Evolutionary conservation across 305 asterid genomes (phyloP).

Genomic region (Euphrasia arctica): DNA sequence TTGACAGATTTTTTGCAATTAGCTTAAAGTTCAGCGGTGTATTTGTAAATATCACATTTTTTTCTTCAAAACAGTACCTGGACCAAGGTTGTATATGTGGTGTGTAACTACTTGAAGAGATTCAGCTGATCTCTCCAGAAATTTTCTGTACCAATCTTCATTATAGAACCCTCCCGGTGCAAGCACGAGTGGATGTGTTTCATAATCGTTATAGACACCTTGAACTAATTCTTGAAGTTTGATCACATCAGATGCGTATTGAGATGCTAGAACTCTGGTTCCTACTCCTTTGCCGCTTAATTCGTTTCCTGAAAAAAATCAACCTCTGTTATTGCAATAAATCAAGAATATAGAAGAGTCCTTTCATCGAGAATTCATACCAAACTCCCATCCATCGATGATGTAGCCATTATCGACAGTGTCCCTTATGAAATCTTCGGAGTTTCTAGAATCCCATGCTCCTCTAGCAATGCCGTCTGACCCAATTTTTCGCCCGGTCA

Average conservation of each 20-base stretch:
- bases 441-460: conserved; percentile 77
- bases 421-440: conserved; percentile 58
- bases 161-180: conserved; percentile 91
- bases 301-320: conserved; percentile 60
- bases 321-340: background rate
- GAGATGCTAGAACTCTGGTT: conserved; percentile 60
- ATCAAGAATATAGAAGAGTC: background rate
- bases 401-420: conserved; percentile 46
- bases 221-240: conserved; percentile 45
- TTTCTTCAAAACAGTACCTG: conserved; percentile 38
- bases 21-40: background rate
- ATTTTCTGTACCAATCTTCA: conserved; percentile 53
- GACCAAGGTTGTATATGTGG: conserved; percentile 94
- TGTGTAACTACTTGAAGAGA: conserved; percentile 73
- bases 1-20: background rate
- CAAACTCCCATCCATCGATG: conserved; percentile 92
- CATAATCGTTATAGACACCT: conserved; percentile 42
- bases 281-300: conserved; percentile 80
- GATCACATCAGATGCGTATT: conserved; percentile 51
- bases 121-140: conserved; percentile 36
- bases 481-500: conserved; percentile 42
- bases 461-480: conserved; percentile 42
- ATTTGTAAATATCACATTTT: background rate
- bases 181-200: conserved; percentile 52
- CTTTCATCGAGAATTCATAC: conserved; percentile 35